Base-by-base conservation (phyloP, 176 grass and related monocot species). In the Areca catechu region DNA sequence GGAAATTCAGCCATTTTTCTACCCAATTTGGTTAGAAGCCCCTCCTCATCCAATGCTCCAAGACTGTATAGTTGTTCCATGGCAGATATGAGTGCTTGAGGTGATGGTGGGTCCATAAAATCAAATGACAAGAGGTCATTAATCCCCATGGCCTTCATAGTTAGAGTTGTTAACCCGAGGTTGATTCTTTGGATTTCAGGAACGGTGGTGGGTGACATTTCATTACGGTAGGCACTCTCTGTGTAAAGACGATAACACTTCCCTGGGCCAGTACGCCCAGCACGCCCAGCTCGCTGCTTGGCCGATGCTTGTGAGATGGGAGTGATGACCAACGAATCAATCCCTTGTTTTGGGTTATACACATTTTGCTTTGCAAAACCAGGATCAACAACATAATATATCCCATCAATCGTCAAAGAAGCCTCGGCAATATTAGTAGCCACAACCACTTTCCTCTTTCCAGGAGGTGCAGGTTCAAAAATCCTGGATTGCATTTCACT, bases 1-100 rank as follows among this genome's bases (percentile, higher is more conserved):
- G 91, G 91, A 78, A 95, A 95, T 72, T 95, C 91, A 34, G 91
- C 86, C 91, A 95, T 95, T 71, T 95, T 95, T 73, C 86, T 83
- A 49, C 86, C 91, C 43, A 90, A 76, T 77, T 90, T 95, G 14
- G 91, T 95, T 24, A 95, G 70, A 37, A 95, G 82, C 9, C 86
- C 91, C 28, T 95, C 90, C 72, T 95, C 91, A 76, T 90, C 91
- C 23, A 95, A 57, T 19, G 86, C 86, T 51, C 91, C 91, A 57
- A 95, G 86, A 63, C 86, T 90, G 63, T 90, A 95, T 17, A 95
- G 25, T 51, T 95, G 91, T 74, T 95, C 91, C 86, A 90, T 95
- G 14, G 91, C 80, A 50, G 77, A 95, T 49, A 95, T 90, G 18
- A 95, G 82, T 37, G 91, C 91, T 68, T 95, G 86, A 48, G 91